These are phyloP conservation scores for Melampsora americana DNA, from an alignment of 1,284 basidiomycete genomes.

Conservation along the genomic window DNA sequence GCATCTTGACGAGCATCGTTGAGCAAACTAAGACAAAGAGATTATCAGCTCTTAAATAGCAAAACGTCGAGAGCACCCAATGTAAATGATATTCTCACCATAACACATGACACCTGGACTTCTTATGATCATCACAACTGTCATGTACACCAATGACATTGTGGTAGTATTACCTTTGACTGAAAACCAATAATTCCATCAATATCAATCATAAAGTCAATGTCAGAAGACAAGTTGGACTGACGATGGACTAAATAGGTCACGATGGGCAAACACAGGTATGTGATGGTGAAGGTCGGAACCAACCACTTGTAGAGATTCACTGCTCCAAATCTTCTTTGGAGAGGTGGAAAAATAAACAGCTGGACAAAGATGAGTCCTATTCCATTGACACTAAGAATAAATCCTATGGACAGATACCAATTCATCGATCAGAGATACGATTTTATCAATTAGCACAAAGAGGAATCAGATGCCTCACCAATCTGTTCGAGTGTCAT, in stretches of 20 bases:
- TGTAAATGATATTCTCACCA: conserved; percentile 4
- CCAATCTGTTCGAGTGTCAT: conserved; percentile 27
- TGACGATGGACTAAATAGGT: conserved; percentile 27
- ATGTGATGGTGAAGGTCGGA: conserved; percentile 12
- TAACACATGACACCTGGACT: conserved; percentile 36
- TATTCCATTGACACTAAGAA: conserved; percentile 31
- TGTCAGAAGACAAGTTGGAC: not conserved
- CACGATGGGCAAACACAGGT: conserved; percentile 19
- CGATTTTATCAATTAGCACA: not conserved
- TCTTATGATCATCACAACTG: conserved; percentile 9
- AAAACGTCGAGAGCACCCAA: not conserved
- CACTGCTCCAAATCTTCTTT: conserved; percentile 21
- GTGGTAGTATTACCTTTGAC: conserved; percentile 13
- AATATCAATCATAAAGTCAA: not conserved
- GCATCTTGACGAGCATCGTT: conserved; percentile 28
- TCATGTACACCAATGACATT: conserved; percentile 19
- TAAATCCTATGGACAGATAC: conserved; percentile 6
- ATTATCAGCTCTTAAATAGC: too few relatives aligned
- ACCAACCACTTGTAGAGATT: conserved; percentile 22
- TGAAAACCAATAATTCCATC: not conserved
- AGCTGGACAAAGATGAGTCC: conserved; percentile 34
- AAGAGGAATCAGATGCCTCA: not conserved
- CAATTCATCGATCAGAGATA: not conserved
- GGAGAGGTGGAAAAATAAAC: conserved; percentile 28
- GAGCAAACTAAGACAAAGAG: conserved; percentile 5